phyloP scores from a whole-genome alignment of 129 eudicot genomes.

The Artemisia tridentata region DNA sequence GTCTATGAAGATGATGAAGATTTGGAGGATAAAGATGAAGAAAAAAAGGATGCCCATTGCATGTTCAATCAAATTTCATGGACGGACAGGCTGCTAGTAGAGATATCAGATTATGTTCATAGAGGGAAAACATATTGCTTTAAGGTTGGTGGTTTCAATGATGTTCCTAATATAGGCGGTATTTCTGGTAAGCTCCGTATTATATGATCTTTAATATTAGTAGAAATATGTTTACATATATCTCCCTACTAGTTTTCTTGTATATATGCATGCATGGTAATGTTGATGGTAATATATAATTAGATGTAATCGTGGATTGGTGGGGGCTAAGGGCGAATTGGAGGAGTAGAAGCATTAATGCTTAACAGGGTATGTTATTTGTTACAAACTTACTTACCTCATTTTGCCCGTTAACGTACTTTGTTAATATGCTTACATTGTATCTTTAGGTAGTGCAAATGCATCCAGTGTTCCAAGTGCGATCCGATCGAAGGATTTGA shows the following conservation, averaged over 20 bases:
- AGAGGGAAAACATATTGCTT: constrained; percentile 18
- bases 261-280: not conserved
- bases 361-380: not conserved
- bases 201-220: not conserved
- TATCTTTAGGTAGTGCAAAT: no score
- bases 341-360: not conserved
- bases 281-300: not conserved
- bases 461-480: no score
- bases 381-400: not conserved
- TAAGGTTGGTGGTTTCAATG: not conserved
- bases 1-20: constrained; percentile 13
- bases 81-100: constrained; percentile 11
- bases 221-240: not conserved
- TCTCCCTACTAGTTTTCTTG: not conserved
- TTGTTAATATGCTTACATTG: no score
- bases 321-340: constrained; percentile 10
- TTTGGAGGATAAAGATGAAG: not conserved
- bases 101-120: constrained; percentile 24
- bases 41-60: not conserved
- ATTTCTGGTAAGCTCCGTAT: constrained; percentile 11
- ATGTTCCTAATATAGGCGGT: constrained; percentile 13
- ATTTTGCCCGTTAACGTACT: no score
- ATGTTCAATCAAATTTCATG: constrained; percentile 8
- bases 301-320: constrained; percentile 18
- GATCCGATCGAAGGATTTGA: not conserved